Evolutionary conservation across 2,329 filamentous ascomycete genomes (phyloP).

Genomic region (Ophiocordyceps australis): DNA sequence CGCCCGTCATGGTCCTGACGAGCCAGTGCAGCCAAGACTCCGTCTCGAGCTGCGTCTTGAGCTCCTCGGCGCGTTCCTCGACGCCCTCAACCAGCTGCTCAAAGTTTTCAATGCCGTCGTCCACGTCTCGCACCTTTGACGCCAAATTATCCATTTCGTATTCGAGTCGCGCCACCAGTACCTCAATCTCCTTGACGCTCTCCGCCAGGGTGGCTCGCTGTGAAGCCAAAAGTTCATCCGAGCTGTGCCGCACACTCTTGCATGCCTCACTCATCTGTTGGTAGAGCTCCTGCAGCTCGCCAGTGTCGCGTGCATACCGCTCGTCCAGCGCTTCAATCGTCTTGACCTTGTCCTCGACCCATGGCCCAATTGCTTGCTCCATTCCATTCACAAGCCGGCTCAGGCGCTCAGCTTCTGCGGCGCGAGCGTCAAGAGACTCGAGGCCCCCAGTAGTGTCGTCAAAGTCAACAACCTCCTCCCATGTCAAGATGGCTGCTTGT

Average conservation of each 20-base stretch:
- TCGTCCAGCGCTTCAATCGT: conserved; percentile 41
- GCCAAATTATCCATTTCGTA: conserved; percentile 77
- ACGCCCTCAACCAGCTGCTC: conserved; percentile 59
- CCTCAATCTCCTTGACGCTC: conserved; percentile 60
- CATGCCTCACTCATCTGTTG: conserved; percentile 53
- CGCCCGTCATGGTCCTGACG: conserved; percentile 39
- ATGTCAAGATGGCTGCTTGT: conserved; percentile 54
- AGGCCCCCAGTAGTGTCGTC: conserved; percentile 11
- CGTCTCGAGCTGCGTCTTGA: conserved; percentile 43
- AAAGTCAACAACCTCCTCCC: conserved; percentile 35
- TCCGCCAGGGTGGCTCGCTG: conserved; percentile 54
- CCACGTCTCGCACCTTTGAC: conserved; percentile 70
- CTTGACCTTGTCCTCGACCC: conserved; percentile 40
- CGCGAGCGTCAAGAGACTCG: conserved; percentile 12
- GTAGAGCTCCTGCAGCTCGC: conserved; percentile 49
- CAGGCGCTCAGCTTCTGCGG: conserved; percentile 37
- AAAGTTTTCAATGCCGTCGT: conserved; percentile 65
- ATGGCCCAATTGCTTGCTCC: conserved; percentile 33
- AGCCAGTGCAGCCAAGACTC: conserved; percentile 49
- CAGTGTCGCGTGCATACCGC: conserved; percentile 41
- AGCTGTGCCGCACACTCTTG: conserved; percentile 45
- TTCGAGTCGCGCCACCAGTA: conserved; percentile 68
- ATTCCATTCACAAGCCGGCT: conserved; percentile 33
- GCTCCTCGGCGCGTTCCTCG: conserved; percentile 42
- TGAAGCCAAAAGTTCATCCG: conserved; percentile 49